A percentile compares a stretch with the other conserved stretches of the same genome.
phyloP scores from a whole-genome alignment of 2,329 filamentous ascomycete species.

The Hysterium pulicare region DNA sequence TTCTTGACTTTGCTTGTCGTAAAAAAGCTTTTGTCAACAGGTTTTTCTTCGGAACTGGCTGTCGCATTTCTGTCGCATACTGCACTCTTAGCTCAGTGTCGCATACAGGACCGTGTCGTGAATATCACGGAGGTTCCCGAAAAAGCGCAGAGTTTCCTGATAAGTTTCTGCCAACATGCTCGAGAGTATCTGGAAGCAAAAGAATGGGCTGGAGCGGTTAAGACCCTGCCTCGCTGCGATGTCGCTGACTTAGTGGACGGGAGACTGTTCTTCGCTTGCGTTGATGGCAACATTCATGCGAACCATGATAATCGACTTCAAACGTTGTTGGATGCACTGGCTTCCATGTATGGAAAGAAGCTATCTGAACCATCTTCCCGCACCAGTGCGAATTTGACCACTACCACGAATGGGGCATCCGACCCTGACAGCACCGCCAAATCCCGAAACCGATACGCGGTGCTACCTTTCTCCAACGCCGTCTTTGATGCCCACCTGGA shows the following conservation, averaged over 20 bases:
- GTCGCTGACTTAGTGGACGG: slow-evolving; percentile 57
- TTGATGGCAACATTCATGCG: slow-evolving; percentile 13
- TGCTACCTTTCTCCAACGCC: slow-evolving; percentile 47
- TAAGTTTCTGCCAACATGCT: slow-evolving; percentile 37
- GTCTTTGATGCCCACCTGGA: slow-evolving; percentile 48
- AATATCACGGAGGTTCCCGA: slow-evolving; percentile 27
- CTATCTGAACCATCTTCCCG: slow-evolving; percentile 1
- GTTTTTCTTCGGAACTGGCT: slow-evolving; percentile 25
- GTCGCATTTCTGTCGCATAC: slow-evolving; percentile 44
- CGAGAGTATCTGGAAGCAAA: slow-evolving; percentile 35
- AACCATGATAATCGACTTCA: slow-evolving; percentile 4
- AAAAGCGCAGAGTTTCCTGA: slow-evolving; percentile 32
- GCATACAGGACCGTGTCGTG: slow-evolving; percentile 39
- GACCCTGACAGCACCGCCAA: background rate
- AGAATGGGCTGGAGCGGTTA: slow-evolving; percentile 32
- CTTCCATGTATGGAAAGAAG: slow-evolving; percentile 11
- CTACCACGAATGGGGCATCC: background rate
- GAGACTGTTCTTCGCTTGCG: slow-evolving; percentile 35
- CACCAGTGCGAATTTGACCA: background rate
- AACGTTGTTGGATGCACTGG: slow-evolving; percentile 15
- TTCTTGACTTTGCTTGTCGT: slow-evolving; percentile 29
- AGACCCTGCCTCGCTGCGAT: slow-evolving; percentile 38
- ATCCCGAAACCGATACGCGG: slow-evolving; percentile 18
- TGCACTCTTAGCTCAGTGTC: slow-evolving; percentile 40
- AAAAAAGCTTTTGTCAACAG: slow-evolving; percentile 30